Base-by-base conservation (phyloP, 2,329 filamentous ascomycete species). In the Parastagonospora avenae region DNA sequence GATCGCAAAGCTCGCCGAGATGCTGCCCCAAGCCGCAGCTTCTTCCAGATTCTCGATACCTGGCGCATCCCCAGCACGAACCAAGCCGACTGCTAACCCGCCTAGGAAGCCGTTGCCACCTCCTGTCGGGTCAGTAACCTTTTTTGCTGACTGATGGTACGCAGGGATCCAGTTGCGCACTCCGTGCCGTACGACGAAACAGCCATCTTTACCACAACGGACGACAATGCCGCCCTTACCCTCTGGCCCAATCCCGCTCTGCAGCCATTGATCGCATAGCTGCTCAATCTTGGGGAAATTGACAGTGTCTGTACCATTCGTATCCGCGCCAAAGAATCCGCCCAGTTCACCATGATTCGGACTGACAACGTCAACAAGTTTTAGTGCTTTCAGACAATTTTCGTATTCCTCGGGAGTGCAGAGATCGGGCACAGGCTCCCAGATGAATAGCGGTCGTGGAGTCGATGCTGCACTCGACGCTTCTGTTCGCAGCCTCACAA, bases 311-410 rank as follows among this genome's bases (percentile, higher is more conserved):
- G 58, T 50, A 9, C 55, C 62, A 36, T 74, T 60, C 6, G 64
- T 70, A 33, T 68, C 55, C 31, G 66, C 76, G 3, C 87, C 87
- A 80, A 97, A 95, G 74, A 96, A 91, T 12, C 85, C 85, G 5
- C 88, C 90, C n/a, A 99, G 82, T 72, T 99, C 94, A 19, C 87
- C 78, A 69, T 96, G 91, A 68, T 99, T 99, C 1, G 94, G 94
- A 57, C 84, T 87, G 44, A 88, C 77, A 11, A 88, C 77, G 57
- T 88, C 80, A 19, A 88, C 79, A 36, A 77, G 68, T 46, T 74
- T 74, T 32, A 83, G 74, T 5, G 85, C 83, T 48, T 77, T 71
- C 15, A 81, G 70, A 48, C 84, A 83, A 15, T 78, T 80, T 0
- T 77, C 68, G 15, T 83, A 71, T 55, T 87, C 80, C 30, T 86